These are phyloP conservation scores for Populus pruinosa DNA, from an alignment of 345 rosid genomes.

Conservation along the genomic window DNA sequence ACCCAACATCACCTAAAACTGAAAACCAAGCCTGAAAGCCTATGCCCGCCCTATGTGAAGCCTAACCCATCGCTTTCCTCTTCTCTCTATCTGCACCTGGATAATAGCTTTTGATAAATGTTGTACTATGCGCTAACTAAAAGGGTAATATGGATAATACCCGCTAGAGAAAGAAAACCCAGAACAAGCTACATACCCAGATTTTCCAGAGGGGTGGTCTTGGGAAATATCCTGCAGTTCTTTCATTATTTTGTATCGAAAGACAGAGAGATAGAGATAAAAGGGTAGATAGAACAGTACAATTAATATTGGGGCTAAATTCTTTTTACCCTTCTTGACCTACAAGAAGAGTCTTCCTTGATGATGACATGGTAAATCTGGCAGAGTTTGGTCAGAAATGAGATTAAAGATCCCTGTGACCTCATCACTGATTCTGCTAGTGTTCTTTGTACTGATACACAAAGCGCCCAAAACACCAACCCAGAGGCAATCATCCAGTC, in stretches of 20 bases:
- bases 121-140: constrained; percentile 12
- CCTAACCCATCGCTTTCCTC: constrained; percentile 44
- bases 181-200: constrained; percentile 5
- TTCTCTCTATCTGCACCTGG: constrained; percentile 4
- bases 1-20: constrained; percentile 3
- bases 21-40: constrained; percentile 17
- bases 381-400: constrained; percentile 50
- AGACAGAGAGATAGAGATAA: background rate
- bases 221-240: constrained; percentile 10
- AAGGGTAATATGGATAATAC: constrained; percentile 3
- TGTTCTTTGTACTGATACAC: constrained; percentile 26
- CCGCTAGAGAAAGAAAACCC: constrained; percentile 22
- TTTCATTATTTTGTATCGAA: background rate
- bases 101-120: constrained; percentile 30
- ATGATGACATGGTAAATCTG: constrained; percentile 37
- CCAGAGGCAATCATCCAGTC: background rate
- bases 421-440: constrained; percentile 41
- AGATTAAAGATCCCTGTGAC: constrained; percentile 46
- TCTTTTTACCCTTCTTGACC: constrained; percentile 8
- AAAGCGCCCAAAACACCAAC: background rate
- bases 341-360: constrained; percentile 14
- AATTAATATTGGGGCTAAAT: constrained; percentile 5
- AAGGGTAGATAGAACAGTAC: constrained; percentile 12
- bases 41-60: constrained; percentile 1
- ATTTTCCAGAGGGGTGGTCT: constrained; percentile 23